Conservation (phyloP, 176 grass and related monocot species). For the Aegilops longissima region DNA sequence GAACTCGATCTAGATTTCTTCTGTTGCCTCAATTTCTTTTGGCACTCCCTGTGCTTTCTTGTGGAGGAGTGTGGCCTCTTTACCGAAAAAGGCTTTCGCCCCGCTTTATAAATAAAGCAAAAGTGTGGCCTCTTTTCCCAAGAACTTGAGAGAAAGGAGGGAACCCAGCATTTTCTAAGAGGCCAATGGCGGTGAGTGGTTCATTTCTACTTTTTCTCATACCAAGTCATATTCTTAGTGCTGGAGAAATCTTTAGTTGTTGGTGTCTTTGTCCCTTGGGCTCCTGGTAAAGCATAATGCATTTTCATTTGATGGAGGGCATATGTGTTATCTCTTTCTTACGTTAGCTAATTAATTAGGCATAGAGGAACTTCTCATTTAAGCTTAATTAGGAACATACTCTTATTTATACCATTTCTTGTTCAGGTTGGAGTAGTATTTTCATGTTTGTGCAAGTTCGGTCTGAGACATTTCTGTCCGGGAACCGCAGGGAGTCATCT, state of each 20-base stretch:
- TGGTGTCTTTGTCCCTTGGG: neutral
- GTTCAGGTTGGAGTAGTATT: neutral
- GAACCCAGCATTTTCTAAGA: neutral
- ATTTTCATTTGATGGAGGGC: neutral
- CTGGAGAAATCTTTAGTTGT: conserved; percentile 1
- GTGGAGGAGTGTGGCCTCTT: neutral
- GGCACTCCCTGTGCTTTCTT: neutral
- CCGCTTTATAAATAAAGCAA: no score
- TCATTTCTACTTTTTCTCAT: neutral
- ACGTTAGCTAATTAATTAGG: conserved; percentile 7
- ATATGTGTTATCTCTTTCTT: neutral
- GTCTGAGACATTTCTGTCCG: neutral
- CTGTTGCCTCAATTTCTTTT: neutral
- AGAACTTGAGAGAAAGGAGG: conserved; percentile 20
- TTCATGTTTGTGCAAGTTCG: neutral
- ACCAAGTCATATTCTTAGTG: conserved; percentile 10
- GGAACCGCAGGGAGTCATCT: neutral
- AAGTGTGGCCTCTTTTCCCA: neutral
- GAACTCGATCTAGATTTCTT: conserved; percentile 8
- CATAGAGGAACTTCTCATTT: neutral
- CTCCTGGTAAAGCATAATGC: neutral
- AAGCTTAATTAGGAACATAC: neutral
- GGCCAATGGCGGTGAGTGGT: conserved; percentile 62
- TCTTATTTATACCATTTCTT: neutral
- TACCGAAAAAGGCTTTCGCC: no score